Evolutionary conservation across 495 filamentous ascomycete genomes (phyloP).

Genomic region (Penicillium samsonianum): DNA sequence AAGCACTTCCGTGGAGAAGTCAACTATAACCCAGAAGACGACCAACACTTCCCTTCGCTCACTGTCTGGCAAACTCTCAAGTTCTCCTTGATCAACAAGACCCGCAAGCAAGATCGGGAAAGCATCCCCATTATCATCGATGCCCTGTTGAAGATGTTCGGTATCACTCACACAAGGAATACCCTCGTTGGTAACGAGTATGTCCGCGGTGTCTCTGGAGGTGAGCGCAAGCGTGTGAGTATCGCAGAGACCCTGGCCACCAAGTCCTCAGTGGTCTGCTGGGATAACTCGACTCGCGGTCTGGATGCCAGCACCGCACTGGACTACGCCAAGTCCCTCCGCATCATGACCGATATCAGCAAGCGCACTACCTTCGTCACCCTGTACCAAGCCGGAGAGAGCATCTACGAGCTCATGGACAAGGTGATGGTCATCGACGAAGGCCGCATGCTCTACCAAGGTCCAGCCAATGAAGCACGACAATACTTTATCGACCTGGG

Average conservation of each 20-base stretch:
- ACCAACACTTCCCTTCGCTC: slow-evolving; percentile 73
- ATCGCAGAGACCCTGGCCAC: slow-evolving; percentile 69
- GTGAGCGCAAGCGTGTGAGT: slow-evolving; percentile 71
- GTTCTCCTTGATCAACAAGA: slow-evolving; percentile 84
- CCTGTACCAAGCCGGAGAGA: slow-evolving; percentile 81
- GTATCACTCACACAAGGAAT: slow-evolving; percentile 77
- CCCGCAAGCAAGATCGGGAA: slow-evolving; percentile 66
- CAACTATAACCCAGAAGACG: slow-evolving; percentile 81
- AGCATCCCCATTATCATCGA: slow-evolving; percentile 68
- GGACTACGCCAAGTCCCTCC: slow-evolving; percentile 74
- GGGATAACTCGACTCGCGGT: slow-evolving; percentile 79
- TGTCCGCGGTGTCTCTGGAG: slow-evolving; percentile 71
- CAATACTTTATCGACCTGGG: slow-evolving; percentile 71
- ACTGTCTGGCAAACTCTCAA: slow-evolving; percentile 80
- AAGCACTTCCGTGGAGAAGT: slow-evolving; percentile 77
- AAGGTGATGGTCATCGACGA: slow-evolving; percentile 70
- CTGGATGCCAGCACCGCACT: slow-evolving; percentile 78
- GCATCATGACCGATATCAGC: slow-evolving; percentile 81
- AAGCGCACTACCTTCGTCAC: slow-evolving; percentile 81
- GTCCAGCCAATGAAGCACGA: slow-evolving; percentile 61
- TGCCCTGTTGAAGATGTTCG: slow-evolving; percentile 69
- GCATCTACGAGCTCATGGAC: slow-evolving; percentile 81
- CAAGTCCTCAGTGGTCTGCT: slow-evolving; percentile 64
- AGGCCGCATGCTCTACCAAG: slow-evolving; percentile 66
- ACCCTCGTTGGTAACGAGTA: slow-evolving; percentile 86